Conservation (phyloP, 345 rosid genomes). For the Linum trigynum region DNA sequence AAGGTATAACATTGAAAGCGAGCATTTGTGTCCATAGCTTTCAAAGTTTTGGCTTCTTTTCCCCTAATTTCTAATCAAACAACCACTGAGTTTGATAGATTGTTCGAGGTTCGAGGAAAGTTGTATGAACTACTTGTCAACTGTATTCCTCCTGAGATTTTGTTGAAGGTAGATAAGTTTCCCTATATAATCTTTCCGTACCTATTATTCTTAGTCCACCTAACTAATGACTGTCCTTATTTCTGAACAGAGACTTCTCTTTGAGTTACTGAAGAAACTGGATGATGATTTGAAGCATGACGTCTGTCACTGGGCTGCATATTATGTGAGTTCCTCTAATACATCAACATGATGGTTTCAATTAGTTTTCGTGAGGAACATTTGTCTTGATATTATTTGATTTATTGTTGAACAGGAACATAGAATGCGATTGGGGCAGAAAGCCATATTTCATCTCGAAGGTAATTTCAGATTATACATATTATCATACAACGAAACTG, state of each 20-base stretch:
- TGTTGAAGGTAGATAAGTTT: constrained; percentile 52
- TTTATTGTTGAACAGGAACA: not conserved
- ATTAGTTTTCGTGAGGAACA: not conserved
- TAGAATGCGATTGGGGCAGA: constrained; percentile 3
- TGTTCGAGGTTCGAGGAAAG: constrained; percentile 90
- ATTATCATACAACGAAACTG: not conserved
- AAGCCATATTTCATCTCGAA: constrained; percentile 7
- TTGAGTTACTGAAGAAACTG: constrained; percentile 73
- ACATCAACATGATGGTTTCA: not conserved
- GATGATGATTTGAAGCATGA: constrained; percentile 93
- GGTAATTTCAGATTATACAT: not conserved
- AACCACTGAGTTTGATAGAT: constrained; percentile 31
- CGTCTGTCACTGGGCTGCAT: constrained; percentile 94
- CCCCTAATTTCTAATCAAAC: constrained; percentile 9
- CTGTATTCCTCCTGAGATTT: constrained; percentile 83
- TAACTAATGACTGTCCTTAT: constrained; percentile 3
- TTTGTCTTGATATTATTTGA: not conserved
- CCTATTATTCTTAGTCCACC: not conserved
- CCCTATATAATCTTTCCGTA: not conserved
- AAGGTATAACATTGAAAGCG: constrained; percentile 27
- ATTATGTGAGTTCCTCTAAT: constrained; percentile 53
- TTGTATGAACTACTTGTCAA: constrained; percentile 72
- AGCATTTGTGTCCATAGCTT: not conserved
- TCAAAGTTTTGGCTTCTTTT: not conserved
- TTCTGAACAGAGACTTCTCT: constrained; percentile 53